phyloP scores from a whole-genome alignment of 116 monocot species.

The Zostera marina region DNA sequence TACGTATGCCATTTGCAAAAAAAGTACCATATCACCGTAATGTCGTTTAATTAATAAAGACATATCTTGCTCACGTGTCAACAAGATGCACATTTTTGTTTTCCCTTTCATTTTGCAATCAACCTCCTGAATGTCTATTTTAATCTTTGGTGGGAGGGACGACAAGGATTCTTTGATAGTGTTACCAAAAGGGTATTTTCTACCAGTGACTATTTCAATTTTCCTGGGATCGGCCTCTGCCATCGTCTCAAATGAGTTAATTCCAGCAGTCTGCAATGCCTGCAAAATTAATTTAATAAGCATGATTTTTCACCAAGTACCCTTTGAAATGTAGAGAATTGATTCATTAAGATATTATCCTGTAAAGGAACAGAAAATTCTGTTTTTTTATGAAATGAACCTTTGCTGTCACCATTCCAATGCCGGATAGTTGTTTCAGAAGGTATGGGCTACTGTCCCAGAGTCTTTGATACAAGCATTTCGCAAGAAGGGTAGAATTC shows the following conservation, averaged over 20 bases:
- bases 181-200: slow-evolving; percentile 95
- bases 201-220: slow-evolving; percentile 83
- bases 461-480: slow-evolving; percentile 72
- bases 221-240: slow-evolving; percentile 84
- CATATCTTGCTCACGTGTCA: slow-evolving; percentile 29
- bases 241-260: slow-evolving; percentile 56
- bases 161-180: slow-evolving; percentile 65
- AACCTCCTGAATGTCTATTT: slow-evolving; percentile 41
- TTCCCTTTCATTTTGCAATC: slow-evolving; percentile 45
- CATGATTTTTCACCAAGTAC: no score
- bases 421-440: slow-evolving; percentile 90
- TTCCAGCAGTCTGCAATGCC: slow-evolving; percentile 69
- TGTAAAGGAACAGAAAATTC: no score
- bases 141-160: slow-evolving; percentile 70
- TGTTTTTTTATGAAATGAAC: slow-evolving; percentile 12
- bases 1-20: no score
- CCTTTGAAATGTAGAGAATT: not conserved
- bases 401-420: slow-evolving; percentile 99
- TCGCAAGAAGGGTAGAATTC: slow-evolving; percentile 64
- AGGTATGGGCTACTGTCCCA: slow-evolving; percentile 89
- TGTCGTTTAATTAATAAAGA: slow-evolving; percentile 39
- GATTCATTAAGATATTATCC: not conserved
- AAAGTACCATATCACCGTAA: slow-evolving; percentile 73
- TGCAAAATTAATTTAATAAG: slow-evolving; percentile 11
- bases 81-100: slow-evolving; percentile 42